Percentiles rank a stretch among this genome's conserved stretches.
Evolutionary conservation across 345 rosid species (phyloP).

Genomic region (Syzygium jambos): DNA sequence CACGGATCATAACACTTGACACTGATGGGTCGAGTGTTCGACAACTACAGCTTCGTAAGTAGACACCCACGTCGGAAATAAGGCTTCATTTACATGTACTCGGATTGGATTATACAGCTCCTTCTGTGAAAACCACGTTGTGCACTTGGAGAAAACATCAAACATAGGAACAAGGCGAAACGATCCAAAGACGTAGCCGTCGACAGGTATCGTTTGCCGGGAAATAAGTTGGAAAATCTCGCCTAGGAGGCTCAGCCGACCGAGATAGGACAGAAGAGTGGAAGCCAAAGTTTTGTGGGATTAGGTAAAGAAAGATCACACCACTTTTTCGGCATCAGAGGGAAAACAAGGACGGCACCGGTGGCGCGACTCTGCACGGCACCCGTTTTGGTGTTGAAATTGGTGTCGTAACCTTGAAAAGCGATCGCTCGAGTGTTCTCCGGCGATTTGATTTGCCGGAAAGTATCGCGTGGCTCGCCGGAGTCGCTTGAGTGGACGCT

Average conservation of each 20-base stretch:
- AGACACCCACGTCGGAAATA: not conserved
- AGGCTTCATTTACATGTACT: not conserved
- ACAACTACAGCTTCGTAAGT: not conserved
- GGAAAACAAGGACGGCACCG: not conserved
- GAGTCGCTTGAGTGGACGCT: not conserved
- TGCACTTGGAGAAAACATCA: not conserved
- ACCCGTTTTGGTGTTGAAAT: not conserved
- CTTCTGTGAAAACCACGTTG: not conserved
- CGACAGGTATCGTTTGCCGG: not conserved
- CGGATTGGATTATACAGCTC: not conserved
- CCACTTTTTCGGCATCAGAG: not conserved
- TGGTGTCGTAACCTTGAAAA: not conserved
- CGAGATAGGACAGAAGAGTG: not conserved
- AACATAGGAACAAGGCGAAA: not conserved
- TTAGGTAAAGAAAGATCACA: not conserved
- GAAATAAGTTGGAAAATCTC: not conserved
- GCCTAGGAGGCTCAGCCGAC: conserved; percentile 6
- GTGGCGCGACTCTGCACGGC: not conserved
- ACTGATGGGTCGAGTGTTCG: not conserved
- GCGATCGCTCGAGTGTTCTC: not conserved
- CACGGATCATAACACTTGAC: not conserved
- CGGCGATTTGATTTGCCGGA: not conserved
- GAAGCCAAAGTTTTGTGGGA: not conserved
- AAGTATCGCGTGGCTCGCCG: not conserved
- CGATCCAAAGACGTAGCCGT: not conserved